Percentiles rank a stretch among this genome's conserved stretches.
phyloP scores from a whole-genome alignment of 257 asterid species.

The Misopates orontium region DNA sequence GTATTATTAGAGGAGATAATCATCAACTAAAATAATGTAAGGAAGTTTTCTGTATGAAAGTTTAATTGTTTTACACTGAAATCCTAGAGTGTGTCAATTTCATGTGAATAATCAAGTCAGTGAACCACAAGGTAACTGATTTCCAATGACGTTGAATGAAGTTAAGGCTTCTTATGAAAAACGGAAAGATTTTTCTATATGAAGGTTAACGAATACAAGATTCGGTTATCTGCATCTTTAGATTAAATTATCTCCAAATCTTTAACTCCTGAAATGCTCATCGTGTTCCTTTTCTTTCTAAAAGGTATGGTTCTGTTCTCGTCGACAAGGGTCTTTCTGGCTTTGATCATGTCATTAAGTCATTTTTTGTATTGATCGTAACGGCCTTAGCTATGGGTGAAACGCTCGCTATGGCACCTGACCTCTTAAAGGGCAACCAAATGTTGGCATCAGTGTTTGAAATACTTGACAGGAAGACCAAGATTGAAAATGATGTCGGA shows the following conservation, averaged over 20 bases:
- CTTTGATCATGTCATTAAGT: slow-evolving; percentile 79
- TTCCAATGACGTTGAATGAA: too few relatives aligned
- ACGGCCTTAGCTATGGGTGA: slow-evolving; percentile 97
- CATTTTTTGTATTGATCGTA: slow-evolving; percentile 87
- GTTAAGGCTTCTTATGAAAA: too few relatives aligned
- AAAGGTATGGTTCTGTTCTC: slow-evolving; percentile 81
- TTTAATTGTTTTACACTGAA: too few relatives aligned
- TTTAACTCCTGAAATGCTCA: not conserved
- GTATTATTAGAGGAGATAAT: too few relatives aligned
- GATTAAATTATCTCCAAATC: not conserved
- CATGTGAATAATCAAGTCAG: too few relatives aligned
- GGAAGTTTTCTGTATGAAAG: too few relatives aligned
- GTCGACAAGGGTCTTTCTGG: slow-evolving; percentile 82
- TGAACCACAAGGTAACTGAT: too few relatives aligned
- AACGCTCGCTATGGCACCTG: slow-evolving; percentile 98
- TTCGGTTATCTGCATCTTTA: too few relatives aligned
- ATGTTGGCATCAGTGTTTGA: slow-evolving; percentile 92
- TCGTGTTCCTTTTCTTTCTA: not conserved
- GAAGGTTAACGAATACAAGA: too few relatives aligned
- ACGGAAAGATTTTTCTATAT: too few relatives aligned
- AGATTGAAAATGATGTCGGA: slow-evolving; percentile 70
- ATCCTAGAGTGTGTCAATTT: too few relatives aligned
- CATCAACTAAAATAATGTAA: too few relatives aligned
- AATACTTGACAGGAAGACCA: slow-evolving; percentile 73
- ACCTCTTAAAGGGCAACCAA: slow-evolving; percentile 79